Conservation (phyloP, 331 rosid species). For the Malus hybrid region DNA sequence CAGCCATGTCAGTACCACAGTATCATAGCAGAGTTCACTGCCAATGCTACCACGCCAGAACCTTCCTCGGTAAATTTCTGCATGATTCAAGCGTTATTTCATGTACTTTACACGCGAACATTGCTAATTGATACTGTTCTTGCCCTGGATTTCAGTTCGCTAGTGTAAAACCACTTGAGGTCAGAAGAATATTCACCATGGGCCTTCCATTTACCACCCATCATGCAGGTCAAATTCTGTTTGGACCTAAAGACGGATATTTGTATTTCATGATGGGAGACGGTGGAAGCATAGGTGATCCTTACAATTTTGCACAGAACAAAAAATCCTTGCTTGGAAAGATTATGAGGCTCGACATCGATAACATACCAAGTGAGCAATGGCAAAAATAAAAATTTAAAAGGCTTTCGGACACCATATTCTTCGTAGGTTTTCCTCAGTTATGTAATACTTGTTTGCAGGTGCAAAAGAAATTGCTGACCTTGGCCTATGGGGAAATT, state of each 20-base stretch:
- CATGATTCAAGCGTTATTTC: not conserved
- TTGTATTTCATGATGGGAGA: conserved; percentile 39
- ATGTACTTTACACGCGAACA: not conserved
- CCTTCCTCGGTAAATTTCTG: not conserved
- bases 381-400: not conserved
- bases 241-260: conserved; percentile 29
- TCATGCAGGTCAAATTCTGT: conserved; percentile 35
- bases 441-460: not conserved
- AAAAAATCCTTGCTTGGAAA: conserved; percentile 36
- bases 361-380: conserved; percentile 23
- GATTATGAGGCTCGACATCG: conserved; percentile 32
- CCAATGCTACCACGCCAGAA: conserved; percentile 14
- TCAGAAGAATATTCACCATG: conserved; percentile 35
- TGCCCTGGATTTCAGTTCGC: conserved; percentile 6
- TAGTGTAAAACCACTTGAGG: conserved; percentile 15
- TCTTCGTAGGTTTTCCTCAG: not conserved
- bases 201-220: conserved; percentile 32
- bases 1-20: conserved; percentile 29
- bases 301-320: conserved; percentile 32
- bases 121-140: not conserved
- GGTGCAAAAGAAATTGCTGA: conserved; percentile 11
- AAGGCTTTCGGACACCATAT: not conserved
- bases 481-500: conserved; percentile 29
- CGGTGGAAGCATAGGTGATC: conserved; percentile 30
- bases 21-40: conserved; percentile 26